These are phyloP conservation scores for Diplodia seriata DNA, from an alignment of 2,329 filamentous ascomycete genomes.

Conservation along the genomic window DNA sequence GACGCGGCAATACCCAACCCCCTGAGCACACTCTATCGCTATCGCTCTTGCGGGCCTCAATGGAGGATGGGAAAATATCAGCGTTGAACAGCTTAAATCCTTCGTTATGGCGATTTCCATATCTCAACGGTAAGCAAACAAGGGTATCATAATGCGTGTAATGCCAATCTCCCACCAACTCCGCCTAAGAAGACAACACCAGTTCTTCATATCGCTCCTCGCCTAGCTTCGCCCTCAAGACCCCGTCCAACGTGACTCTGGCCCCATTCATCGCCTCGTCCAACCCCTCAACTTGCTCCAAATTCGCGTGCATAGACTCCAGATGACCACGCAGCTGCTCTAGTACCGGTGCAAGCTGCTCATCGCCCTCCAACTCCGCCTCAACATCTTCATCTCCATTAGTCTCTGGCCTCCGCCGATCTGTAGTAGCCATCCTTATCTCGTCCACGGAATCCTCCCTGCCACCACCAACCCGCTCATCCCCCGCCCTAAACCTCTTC, in stretches of 20 bases:
- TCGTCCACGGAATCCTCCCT: constrained; percentile 43
- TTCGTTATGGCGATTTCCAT: neutral
- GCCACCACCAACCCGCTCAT: neutral
- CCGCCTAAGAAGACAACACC: neutral
- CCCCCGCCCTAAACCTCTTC: constrained; percentile 6
- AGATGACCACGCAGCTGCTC: constrained; percentile 49
- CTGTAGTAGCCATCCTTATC: constrained; percentile 26
- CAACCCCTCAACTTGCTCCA: constrained; percentile 47
- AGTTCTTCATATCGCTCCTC: constrained; percentile 44
- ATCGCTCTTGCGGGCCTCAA: neutral
- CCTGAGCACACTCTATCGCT: neutral
- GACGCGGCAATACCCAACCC: neutral
- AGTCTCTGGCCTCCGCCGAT: neutral
- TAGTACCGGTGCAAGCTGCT: constrained; percentile 45
- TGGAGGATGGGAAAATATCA: neutral
- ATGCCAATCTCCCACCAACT: neutral
- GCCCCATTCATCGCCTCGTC: constrained; percentile 42
- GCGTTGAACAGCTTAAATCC: neutral
- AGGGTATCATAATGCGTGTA: constrained; percentile 20
- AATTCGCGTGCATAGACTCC: constrained; percentile 49
- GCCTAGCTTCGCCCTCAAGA: constrained; percentile 44
- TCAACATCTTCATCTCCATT: constrained; percentile 7
- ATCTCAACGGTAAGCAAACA: neutral
- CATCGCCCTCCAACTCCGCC: constrained; percentile 36
- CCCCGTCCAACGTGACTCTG: constrained; percentile 44